Conservation (phyloP, 2,329 filamentous ascomycete genomes). For the Cercospora brassicicola region DNA sequence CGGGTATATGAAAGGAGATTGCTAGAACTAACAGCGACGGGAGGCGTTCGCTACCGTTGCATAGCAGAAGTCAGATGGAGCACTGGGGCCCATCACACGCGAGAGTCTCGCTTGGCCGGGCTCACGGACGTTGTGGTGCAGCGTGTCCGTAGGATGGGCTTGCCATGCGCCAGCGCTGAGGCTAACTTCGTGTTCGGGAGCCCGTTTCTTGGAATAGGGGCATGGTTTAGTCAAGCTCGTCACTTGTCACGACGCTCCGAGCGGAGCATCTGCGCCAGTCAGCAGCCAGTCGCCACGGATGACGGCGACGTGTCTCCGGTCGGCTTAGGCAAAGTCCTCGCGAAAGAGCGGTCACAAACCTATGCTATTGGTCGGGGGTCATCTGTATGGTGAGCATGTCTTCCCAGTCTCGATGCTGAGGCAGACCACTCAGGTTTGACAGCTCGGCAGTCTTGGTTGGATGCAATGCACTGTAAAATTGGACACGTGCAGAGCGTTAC, state of each 20-base stretch:
- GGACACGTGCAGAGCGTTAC: constrained; percentile 14
- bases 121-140: constrained; percentile 6
- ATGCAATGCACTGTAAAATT: constrained; percentile 13
- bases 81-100: constrained; percentile 16
- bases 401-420: constrained; percentile 4
- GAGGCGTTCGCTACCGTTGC: constrained; percentile 20
- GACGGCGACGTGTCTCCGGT: neutral
- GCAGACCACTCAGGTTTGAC: constrained; percentile 6
- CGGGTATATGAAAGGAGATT: constrained; percentile 16
- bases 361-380: constrained; percentile 2
- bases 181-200: constrained; percentile 16
- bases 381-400: neutral
- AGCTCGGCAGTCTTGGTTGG: neutral
- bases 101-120: constrained; percentile 19
- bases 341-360: neutral
- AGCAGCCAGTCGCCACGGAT: neutral
- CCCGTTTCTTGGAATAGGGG: constrained; percentile 17
- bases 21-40: constrained; percentile 6
- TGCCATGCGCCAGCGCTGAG: constrained; percentile 5
- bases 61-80: constrained; percentile 12
- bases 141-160: neutral
- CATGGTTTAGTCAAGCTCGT: constrained; percentile 2
- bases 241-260: constrained; percentile 7
- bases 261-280: neutral
- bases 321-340: neutral